Conservation (phyloP, 441 rosid species). For the Croton setiger region DNA sequence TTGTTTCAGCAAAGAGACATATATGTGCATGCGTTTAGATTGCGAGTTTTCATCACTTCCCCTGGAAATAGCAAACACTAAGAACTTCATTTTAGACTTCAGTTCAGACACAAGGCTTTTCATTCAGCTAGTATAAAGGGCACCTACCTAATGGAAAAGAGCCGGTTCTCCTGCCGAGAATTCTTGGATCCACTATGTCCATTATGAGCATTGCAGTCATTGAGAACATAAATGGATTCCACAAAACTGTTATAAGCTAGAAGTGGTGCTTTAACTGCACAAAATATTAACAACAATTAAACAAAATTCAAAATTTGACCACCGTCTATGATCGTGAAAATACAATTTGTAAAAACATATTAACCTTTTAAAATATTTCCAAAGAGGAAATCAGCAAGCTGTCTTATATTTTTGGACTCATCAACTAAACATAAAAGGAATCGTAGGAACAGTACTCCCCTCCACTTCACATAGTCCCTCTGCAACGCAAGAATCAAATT, state of each 20-base stretch:
- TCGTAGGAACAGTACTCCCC: slow-evolving; percentile 83
- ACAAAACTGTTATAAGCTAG: slow-evolving; percentile 97
- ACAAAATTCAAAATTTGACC: slow-evolving; percentile 23
- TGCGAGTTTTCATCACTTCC: slow-evolving; percentile 72
- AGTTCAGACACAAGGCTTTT: not conserved
- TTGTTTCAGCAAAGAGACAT: slow-evolving; percentile 77
- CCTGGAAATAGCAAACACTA: slow-evolving; percentile 35
- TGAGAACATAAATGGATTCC: slow-evolving; percentile 86
- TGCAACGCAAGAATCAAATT: slow-evolving; percentile 29
- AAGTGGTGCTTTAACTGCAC: slow-evolving; percentile 88
- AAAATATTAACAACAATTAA: slow-evolving; percentile 15
- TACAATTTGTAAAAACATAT: slow-evolving; percentile 10
- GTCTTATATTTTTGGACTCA: slow-evolving; percentile 87
- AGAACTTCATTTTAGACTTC: slow-evolving; percentile 6
- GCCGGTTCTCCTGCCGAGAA: slow-evolving; percentile 46
- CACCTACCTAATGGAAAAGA: slow-evolving; percentile 65
- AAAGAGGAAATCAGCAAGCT: slow-evolving; percentile 82
- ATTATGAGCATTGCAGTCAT: slow-evolving; percentile 65
- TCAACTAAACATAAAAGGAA: slow-evolving; percentile 89
- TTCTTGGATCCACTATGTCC: slow-evolving; percentile 55
- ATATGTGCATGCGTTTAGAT: slow-evolving; percentile 85
- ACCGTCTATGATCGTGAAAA: not conserved
- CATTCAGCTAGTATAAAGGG: slow-evolving; percentile 7
- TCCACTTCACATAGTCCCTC: slow-evolving; percentile 99
- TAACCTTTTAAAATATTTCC: slow-evolving; percentile 88